A percentile compares a stretch with the other conserved stretches of the same genome.
Evolutionary conservation across 331 rosid species (phyloP).

Genomic region (Cydonia oblonga): DNA sequence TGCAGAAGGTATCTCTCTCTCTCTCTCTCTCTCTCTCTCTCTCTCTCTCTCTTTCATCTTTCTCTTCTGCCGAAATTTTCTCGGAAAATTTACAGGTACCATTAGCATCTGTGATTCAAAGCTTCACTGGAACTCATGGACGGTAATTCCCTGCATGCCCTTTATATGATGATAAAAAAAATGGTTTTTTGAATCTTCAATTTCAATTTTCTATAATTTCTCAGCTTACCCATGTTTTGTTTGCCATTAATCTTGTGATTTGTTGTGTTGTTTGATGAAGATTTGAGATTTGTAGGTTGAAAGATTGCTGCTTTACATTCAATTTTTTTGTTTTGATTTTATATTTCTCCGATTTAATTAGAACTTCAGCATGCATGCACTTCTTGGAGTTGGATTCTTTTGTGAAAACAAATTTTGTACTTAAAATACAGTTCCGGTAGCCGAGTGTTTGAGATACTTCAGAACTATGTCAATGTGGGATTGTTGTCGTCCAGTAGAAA

Average conservation of each 20-base stretch:
- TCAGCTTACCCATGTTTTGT: background rate
- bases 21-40: background rate
- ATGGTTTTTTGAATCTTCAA: background rate
- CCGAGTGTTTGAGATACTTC: slow-evolving; percentile 32
- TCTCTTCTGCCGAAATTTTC: background rate
- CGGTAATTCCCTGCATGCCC: slow-evolving; percentile 15
- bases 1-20: background rate
- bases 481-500: slow-evolving; percentile 33
- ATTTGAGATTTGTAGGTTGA: background rate
- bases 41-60: background rate
- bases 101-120: slow-evolving; percentile 17
- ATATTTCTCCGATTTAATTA: background rate
- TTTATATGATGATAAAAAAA: background rate
- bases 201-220: background rate
- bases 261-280: background rate
- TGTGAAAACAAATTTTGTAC: slow-evolving; percentile 17
- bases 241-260: background rate
- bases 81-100: slow-evolving; percentile 19
- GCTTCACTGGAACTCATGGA: slow-evolving; percentile 26
- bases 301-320: background rate
- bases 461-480: slow-evolving; percentile 27
- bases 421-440: slow-evolving; percentile 26
- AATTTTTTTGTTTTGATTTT: background rate
- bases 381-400: background rate
- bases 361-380: background rate